Evolutionary conservation across 139 green algal genomes (phyloP).

Genomic region (Nannochloris sp.): DNA sequence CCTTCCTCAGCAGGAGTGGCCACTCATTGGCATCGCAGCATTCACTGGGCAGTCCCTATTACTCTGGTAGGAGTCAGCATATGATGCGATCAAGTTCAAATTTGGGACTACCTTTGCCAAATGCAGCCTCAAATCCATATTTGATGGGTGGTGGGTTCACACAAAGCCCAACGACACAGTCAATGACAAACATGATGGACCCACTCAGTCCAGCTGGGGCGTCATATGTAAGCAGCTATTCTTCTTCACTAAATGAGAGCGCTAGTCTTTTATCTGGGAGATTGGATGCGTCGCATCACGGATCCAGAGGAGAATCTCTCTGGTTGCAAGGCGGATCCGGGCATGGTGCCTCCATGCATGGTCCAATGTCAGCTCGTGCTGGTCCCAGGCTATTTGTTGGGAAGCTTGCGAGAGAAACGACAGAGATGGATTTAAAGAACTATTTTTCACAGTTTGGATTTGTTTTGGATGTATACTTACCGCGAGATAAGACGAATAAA

Average conservation of each 20-base stretch:
- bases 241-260: slow-evolving; percentile 1
- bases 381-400: slow-evolving; percentile 83
- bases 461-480: slow-evolving; percentile 88
- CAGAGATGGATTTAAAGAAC: slow-evolving; percentile 69
- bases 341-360: slow-evolving; percentile 19
- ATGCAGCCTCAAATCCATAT: neutral
- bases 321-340: slow-evolving; percentile 13
- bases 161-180: too few relatives aligned
- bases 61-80: neutral
- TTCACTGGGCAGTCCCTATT: neutral
- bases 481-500: slow-evolving; percentile 43
- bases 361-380: slow-evolving; percentile 14
- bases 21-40: neutral
- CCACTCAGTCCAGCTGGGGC: neutral
- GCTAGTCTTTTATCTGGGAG: neutral
- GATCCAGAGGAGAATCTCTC: slow-evolving; percentile 1
- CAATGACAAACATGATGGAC: neutral
- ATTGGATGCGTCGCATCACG: neutral
- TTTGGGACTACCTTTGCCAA: neutral
- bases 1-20: neutral
- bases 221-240: neutral
- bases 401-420: slow-evolving; percentile 77
- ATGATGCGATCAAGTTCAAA: neutral
- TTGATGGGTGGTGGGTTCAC: neutral
- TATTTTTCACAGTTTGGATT: slow-evolving; percentile 79